phyloP scores from a whole-genome alignment of 108 stramenopile species.

The Mayamaea pseudoterrestris region DNA sequence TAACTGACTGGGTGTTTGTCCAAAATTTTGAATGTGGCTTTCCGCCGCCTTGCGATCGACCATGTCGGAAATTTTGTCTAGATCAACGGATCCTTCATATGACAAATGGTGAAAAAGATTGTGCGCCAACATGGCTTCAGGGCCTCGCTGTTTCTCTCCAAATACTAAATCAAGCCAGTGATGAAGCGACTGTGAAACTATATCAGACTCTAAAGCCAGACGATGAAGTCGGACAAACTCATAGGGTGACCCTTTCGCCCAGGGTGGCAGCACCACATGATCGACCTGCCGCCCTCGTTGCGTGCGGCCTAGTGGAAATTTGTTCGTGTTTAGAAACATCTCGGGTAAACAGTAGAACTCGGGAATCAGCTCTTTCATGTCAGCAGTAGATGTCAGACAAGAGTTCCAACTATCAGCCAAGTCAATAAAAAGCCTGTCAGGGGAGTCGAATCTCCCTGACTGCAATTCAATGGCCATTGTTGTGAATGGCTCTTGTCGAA shows the following conservation, averaged over 20 bases:
- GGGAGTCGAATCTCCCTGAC: slow-evolving; percentile 89
- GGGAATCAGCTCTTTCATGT: slow-evolving; percentile 90
- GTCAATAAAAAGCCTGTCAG: slow-evolving; percentile 89
- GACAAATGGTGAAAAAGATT: slow-evolving; percentile 95
- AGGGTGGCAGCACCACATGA: slow-evolving; percentile 91
- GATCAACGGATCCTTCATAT: slow-evolving; percentile 95
- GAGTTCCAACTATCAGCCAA: slow-evolving; percentile 57
- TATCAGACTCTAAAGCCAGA: slow-evolving; percentile 88
- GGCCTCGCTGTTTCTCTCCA: slow-evolving; percentile 88
- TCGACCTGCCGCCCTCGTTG: slow-evolving; percentile 60
- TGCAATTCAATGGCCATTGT: slow-evolving; percentile 85
- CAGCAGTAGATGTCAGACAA: slow-evolving; percentile 65
- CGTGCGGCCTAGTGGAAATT: slow-evolving; percentile 78
- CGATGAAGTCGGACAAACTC: slow-evolving; percentile 89
- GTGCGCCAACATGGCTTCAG: slow-evolving; percentile 64
- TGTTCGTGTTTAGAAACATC: slow-evolving; percentile 77
- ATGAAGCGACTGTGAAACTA: slow-evolving; percentile 81
- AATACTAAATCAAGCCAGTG: slow-evolving; percentile 97
- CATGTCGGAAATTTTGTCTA: slow-evolving; percentile 86
- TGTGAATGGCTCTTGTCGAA: slow-evolving; percentile 81
- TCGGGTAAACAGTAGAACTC: slow-evolving; percentile 88
- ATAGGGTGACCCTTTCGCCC: slow-evolving; percentile 85
- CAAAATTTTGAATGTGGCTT: slow-evolving; percentile 93
- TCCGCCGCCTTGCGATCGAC: slow-evolving; percentile 73
- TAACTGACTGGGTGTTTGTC: slow-evolving; percentile 92